Percentiles rank a stretch among this genome's conserved stretches.
These are phyloP conservation scores for Papiliotrema fonsecae DNA, from an alignment of 1,284 basidiomycete genomes.

Conservation along the genomic window DNA sequence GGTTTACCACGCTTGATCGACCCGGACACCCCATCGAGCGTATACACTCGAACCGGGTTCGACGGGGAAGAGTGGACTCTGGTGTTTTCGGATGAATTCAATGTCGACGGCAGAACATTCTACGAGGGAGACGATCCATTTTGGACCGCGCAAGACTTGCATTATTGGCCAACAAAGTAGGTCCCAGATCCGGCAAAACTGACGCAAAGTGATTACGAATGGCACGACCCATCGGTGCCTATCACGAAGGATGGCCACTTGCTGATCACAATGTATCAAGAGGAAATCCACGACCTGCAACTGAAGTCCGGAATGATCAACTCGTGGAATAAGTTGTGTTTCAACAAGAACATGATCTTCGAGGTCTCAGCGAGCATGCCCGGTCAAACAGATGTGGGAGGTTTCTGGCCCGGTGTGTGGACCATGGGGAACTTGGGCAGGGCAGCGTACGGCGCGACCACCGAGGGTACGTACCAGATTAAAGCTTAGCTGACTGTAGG, in stretches of 20 bases:
- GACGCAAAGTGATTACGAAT: constrained; percentile 11
- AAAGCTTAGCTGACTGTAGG: constrained; percentile 36
- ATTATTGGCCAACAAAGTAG: constrained; percentile 70
- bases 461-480: constrained; percentile 29
- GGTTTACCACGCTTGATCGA: constrained; percentile 56
- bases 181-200: constrained; percentile 16
- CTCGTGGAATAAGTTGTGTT: constrained; percentile 88
- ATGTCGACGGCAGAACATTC: constrained; percentile 62
- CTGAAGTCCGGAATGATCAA: constrained; percentile 64
- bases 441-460: constrained; percentile 50
- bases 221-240: constrained; percentile 55
- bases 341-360: constrained; percentile 53
- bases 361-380: constrained; percentile 55
- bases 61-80: constrained; percentile 72
- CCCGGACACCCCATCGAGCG: constrained; percentile 60
- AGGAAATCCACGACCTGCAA: constrained; percentile 63
- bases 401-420: constrained; percentile 59
- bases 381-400: constrained; percentile 63
- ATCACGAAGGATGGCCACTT: constrained; percentile 61
- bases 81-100: constrained; percentile 90
- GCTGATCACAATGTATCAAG: constrained; percentile 60
- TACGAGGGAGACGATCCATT: constrained; percentile 56
- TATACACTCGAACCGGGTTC: constrained; percentile 54
- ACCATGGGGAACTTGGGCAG: constrained; percentile 51
- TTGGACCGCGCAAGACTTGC: constrained; percentile 54